These are phyloP conservation scores for Beauveria australis DNA, from an alignment of 2,329 filamentous ascomycete species.

Conservation along the genomic window DNA sequence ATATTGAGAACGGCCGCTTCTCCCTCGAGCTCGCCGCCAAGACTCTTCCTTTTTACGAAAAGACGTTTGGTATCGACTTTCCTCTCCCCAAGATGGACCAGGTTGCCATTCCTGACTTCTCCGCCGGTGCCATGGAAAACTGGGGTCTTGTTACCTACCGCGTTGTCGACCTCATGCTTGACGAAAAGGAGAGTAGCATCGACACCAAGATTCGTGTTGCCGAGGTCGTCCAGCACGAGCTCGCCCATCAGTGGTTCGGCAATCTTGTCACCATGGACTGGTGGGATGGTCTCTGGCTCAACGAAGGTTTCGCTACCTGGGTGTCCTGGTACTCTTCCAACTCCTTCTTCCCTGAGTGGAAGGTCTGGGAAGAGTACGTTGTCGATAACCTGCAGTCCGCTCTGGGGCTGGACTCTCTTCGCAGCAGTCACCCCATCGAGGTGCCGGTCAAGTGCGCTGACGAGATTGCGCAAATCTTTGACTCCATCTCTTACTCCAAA, in stretches of 20 bases:
- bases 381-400: slow-evolving; percentile 87
- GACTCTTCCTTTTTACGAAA: slow-evolving; percentile 90
- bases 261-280: slow-evolving; percentile 98
- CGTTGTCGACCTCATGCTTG: slow-evolving; percentile 72
- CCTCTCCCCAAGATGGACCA: slow-evolving; percentile 42
- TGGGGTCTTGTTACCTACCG: slow-evolving; percentile 96
- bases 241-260: slow-evolving; percentile 97
- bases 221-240: slow-evolving; percentile 91
- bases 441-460: slow-evolving; percentile 92
- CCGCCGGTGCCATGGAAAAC: slow-evolving; percentile 95
- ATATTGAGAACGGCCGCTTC: slow-evolving; percentile 87
- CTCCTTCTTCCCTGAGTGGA: slow-evolving; percentile 94
- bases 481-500: slow-evolving; percentile 95
- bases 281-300: slow-evolving; percentile 96
- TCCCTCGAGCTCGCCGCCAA: slow-evolving; percentile 82
- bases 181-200: slow-evolving; percentile 85
- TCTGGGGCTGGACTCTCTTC: slow-evolving; percentile 76
- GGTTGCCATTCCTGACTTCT: slow-evolving; percentile 93
- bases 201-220: slow-evolving; percentile 87
- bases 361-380: slow-evolving; percentile 93
- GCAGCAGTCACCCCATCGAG: slow-evolving; percentile 94
- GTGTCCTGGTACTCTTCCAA: slow-evolving; percentile 69
- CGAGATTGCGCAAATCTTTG: slow-evolving; percentile 97
- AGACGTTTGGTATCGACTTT: slow-evolving; percentile 81
- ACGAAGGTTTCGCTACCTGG: slow-evolving; percentile 72